A percentile compares a stretch with the other conserved stretches of the same genome.
phyloP scores from a whole-genome alignment of 2,329 filamentous ascomycete species.

The Botryotinia calthae region DNA sequence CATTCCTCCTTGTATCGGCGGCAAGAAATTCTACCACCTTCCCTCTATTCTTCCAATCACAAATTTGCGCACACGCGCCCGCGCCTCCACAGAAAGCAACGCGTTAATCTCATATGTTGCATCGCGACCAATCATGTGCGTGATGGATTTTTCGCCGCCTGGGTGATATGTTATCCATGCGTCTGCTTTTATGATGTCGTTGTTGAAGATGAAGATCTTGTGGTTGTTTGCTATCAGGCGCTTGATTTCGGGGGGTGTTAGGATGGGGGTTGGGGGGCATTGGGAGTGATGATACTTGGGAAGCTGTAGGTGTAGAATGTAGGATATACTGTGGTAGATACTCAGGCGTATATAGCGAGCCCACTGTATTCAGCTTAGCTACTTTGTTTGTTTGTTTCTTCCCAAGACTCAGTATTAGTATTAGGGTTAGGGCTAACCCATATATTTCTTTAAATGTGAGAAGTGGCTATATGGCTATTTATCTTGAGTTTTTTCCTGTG shows the following conservation, averaged over 20 bases:
- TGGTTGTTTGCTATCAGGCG: conserved; percentile 77
- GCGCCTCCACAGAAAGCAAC: conserved; percentile 86
- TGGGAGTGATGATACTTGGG: too few species aligned
- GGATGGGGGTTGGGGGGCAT: neutral
- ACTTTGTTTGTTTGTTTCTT: too few species aligned
- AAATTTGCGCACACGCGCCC: conserved; percentile 71
- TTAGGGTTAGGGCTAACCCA: too few species aligned
- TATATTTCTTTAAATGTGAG: too few species aligned
- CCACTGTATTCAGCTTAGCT: too few species aligned
- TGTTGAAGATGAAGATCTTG: conserved; percentile 75
- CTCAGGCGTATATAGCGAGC: too few species aligned
- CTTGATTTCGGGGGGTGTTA: conserved; percentile 64
- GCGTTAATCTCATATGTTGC: conserved; percentile 91
- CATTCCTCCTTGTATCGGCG: too few species aligned
- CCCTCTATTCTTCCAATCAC: conserved; percentile 80
- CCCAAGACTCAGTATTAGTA: too few species aligned
- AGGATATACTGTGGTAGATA: too few species aligned
- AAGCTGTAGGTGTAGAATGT: too few species aligned
- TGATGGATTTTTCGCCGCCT: conserved; percentile 84
- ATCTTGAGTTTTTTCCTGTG: too few species aligned
- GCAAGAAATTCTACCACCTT: conserved; percentile 81
- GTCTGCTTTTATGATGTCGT: conserved; percentile 81
- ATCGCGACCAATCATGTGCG: conserved; percentile 90
- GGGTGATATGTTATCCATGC: conserved; percentile 87
- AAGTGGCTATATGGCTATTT: too few species aligned